Evolutionary conservation across 2,329 filamentous ascomycete species (phyloP).

Genomic region (Trichoderma cornu-damae): DNA sequence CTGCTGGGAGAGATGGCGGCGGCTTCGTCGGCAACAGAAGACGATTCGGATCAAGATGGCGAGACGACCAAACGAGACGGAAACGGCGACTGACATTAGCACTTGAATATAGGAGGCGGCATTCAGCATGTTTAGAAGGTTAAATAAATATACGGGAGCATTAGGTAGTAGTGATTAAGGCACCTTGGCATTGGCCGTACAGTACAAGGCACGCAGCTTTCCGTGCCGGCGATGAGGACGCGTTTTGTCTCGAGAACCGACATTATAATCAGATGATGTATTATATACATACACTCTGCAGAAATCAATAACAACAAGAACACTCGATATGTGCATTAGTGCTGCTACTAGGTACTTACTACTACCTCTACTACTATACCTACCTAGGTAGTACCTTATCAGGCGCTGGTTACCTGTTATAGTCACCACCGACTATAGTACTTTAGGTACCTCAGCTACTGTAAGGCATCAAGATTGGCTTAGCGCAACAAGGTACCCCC

Average conservation of each 20-base stretch:
- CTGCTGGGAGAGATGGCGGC: constrained; percentile 35
- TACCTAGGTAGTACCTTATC: too few species aligned
- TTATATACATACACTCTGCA: too few species aligned
- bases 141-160: too few species aligned
- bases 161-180: too few species aligned
- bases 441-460: neutral
- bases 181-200: neutral
- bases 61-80: constrained; percentile 8
- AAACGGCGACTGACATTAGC: constrained; percentile 20
- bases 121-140: too few species aligned
- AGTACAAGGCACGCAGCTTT: neutral
- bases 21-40: constrained; percentile 32
- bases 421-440: too few species aligned
- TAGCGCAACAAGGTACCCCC: too few species aligned
- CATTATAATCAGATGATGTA: neutral
- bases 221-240: neutral
- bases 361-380: too few species aligned
- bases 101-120: neutral
- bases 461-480: neutral
- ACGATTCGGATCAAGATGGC: constrained; percentile 32
- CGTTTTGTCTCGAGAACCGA: neutral
- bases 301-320: too few species aligned
- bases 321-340: too few species aligned
- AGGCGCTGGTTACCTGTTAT: too few species aligned
- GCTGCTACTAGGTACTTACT: too few species aligned